Percentiles rank a stretch among this genome's conserved stretches.
phyloP scores from a whole-genome alignment of 2,329 filamentous ascomycete species.

The Neocatenulostroma microsporum region DNA sequence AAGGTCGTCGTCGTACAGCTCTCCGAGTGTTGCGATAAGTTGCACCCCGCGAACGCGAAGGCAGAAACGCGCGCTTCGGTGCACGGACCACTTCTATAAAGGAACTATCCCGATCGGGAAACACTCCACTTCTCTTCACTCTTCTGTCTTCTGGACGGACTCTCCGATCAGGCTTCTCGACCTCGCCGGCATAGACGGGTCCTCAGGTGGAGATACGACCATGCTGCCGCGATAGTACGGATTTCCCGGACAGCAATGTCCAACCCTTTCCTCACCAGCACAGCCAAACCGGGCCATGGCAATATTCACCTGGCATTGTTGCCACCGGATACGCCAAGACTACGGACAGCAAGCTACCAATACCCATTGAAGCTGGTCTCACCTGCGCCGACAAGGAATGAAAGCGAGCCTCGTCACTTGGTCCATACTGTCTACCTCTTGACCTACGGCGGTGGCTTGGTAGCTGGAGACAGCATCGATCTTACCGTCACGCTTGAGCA shows the following conservation, averaged over 20 bases:
- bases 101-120: too few species aligned
- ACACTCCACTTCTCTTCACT: too few species aligned
- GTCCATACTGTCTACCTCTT: conserved; percentile 75
- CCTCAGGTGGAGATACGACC: too few species aligned
- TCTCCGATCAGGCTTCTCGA: too few species aligned
- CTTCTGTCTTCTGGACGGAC: too few species aligned
- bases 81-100: too few species aligned
- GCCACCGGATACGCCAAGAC: conserved; percentile 61
- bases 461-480: conserved; percentile 75
- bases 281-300: conserved; percentile 69
- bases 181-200: not conserved
- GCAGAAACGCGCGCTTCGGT: too few species aligned
- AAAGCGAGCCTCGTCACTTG: conserved; percentile 40
- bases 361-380: conserved; percentile 93
- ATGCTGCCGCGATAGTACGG: conserved; percentile 18
- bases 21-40: too few species aligned
- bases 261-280: conserved; percentile 70
- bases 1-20: too few species aligned
- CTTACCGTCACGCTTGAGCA: conserved; percentile 60
- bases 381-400: conserved; percentile 54
- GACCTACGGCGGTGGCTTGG: conserved; percentile 88
- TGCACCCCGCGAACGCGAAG: too few species aligned
- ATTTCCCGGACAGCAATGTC: conserved; percentile 19
- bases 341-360: conserved; percentile 73
- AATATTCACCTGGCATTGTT: conserved; percentile 64